Evolutionary conservation across 768 basidiomycete genomes (phyloP).

Genomic region (Russula vinacea): DNA sequence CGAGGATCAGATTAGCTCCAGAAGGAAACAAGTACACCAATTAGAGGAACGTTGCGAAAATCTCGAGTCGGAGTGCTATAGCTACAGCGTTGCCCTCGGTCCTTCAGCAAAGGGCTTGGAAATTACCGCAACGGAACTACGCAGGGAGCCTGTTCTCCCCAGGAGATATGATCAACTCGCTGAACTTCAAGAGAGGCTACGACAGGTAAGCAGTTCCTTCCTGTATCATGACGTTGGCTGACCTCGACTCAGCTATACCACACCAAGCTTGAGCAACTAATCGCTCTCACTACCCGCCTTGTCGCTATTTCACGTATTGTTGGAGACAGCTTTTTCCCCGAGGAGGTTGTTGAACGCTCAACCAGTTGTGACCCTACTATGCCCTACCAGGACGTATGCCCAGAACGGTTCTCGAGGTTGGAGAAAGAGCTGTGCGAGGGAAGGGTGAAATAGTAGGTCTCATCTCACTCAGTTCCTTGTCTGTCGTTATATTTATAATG

Average conservation of each 20-base stretch:
- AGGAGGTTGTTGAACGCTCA: slow-evolving; percentile 53
- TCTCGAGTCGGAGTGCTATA: slow-evolving; percentile 61
- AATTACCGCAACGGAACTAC: slow-evolving; percentile 61
- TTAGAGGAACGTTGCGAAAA: slow-evolving; percentile 62
- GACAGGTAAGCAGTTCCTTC: slow-evolving; percentile 57
- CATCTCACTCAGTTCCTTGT: slow-evolving; percentile 34
- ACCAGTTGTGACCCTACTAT: slow-evolving; percentile 38
- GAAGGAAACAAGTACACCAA: slow-evolving; percentile 73
- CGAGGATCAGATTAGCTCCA: slow-evolving; percentile 63
- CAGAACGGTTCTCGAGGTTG: slow-evolving; percentile 73
- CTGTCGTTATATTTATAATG: slow-evolving; percentile 3
- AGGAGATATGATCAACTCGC: slow-evolving; percentile 63
- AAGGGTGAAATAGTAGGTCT: slow-evolving; percentile 79
- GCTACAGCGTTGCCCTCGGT: slow-evolving; percentile 68
- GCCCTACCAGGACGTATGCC: slow-evolving; percentile 65
- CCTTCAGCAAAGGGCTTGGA: slow-evolving; percentile 66
- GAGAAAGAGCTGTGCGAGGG: slow-evolving; percentile 79
- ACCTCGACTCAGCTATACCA: slow-evolving; percentile 55
- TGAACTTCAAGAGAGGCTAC: slow-evolving; percentile 71
- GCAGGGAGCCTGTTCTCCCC: slow-evolving; percentile 71
- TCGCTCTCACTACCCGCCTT: slow-evolving; percentile 66
- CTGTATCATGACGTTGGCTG: slow-evolving; percentile 6
- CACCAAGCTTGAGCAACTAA: slow-evolving; percentile 72
- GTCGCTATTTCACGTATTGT: slow-evolving; percentile 55
- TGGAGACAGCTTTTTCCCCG: slow-evolving; percentile 54